Conservation (phyloP, 306 rosid species). For the Cucurbita argyrosperma region DNA sequence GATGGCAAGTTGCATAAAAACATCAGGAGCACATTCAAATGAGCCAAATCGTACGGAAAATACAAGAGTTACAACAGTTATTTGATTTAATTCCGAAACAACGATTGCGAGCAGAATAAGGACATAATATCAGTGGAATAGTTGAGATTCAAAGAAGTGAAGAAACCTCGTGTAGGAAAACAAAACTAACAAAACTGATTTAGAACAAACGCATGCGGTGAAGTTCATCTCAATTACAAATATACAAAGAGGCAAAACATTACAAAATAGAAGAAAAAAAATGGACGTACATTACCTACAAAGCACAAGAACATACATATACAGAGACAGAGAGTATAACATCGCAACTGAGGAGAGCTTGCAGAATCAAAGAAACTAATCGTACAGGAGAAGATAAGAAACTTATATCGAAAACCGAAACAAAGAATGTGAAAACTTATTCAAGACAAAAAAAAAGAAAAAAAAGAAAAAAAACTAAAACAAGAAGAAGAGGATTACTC, state of each 20-base stretch:
- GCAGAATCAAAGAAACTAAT: too few species aligned
- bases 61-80: background rate
- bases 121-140: background rate
- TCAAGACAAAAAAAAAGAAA: background rate
- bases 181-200: background rate
- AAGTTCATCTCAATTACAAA: background rate
- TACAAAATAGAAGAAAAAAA: background rate
- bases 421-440: background rate
- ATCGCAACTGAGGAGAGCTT: too few species aligned
- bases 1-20: background rate
- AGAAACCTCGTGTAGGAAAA: background rate
- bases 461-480: background rate
- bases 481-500: conserved; percentile 6
- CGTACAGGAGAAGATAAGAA: too few species aligned
- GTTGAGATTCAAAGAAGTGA: background rate
- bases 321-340: too few species aligned
- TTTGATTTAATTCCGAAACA: background rate
- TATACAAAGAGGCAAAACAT: background rate
- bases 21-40: background rate
- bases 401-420: background rate
- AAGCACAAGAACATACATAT: too few species aligned
- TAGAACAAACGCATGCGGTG: background rate
- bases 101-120: background rate
- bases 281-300: too few species aligned
- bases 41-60: background rate